Base-by-base conservation (phyloP, 306 rosid species). In the Gillenia trifoliata region DNA sequence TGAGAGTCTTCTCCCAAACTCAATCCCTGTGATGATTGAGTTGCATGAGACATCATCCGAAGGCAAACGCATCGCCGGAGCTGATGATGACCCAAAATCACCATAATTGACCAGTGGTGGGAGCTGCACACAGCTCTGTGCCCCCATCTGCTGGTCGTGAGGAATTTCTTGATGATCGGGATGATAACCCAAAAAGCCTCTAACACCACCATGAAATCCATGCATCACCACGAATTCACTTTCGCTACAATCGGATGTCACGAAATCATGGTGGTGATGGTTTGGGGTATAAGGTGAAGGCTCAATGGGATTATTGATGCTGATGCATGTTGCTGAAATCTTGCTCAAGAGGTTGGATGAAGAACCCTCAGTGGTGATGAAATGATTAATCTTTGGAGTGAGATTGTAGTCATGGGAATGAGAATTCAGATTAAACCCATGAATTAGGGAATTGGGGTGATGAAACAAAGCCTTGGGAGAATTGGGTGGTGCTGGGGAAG, bases 281-380 rank as follows among this genome's bases (percentile, higher is more conserved):
- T 30, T 26, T 45, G 50, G 19, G 50, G 19, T 45, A 45, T 45
- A 45, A 45, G 50, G 19, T 45, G 50, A 57, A 22, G 16, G 3
- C 30, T 25, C 59, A 54, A 54, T 8, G 4, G 63, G 1, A 41
- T 29, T 26, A 4, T 15, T 12, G 59, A 80, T 20, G 11, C 6
- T 45, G 50, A 13, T 45, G 50, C 50, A 45, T 45, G 50, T 45
- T 19, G 50, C 13, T 45, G 50, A 45, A 71, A 74, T 73, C 55
- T 73, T 71, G 30, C 76, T 26, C 20, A 82, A 66, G 16, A 75
- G 76, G 66, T 28, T 64, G 8, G 64, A 64, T 15, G 87, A 75
- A 71, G 85, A 64, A 10, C 85, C 66, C 28, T 66, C 68, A 10
- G 33, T 4, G 12, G 78, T 45, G 5, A 30, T 55, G 38, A 36